These are phyloP conservation scores for Phytophthora gonapodyides DNA, from an alignment of 352 stramenopile species.

Conservation along the genomic window DNA sequence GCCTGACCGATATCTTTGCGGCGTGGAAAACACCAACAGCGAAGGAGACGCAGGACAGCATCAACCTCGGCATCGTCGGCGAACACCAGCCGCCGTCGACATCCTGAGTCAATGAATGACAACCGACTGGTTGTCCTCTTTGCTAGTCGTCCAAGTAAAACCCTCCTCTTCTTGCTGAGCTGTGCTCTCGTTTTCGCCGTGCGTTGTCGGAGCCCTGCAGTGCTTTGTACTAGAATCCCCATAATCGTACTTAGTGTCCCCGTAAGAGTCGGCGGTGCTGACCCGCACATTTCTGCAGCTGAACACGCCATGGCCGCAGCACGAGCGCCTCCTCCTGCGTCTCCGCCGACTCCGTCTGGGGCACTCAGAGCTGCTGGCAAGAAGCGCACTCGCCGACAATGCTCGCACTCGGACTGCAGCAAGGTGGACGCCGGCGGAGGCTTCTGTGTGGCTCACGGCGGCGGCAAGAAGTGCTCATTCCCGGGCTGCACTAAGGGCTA, in stretches of 20 bases:
- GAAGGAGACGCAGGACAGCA: constrained; percentile 48
- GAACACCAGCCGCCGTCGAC: constrained; percentile 4
- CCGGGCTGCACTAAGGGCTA: constrained; percentile 76
- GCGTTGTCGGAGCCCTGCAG: not conserved
- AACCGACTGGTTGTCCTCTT: not conserved
- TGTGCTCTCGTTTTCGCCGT: not conserved
- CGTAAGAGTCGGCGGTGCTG: constrained; percentile 11
- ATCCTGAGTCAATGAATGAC: not conserved
- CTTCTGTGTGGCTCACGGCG: constrained; percentile 84
- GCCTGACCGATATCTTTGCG: constrained; percentile 7
- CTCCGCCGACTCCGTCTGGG: not conserved
- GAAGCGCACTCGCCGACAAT: constrained; percentile 58
- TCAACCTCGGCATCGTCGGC: constrained; percentile 44
- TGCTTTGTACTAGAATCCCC: not conserved
- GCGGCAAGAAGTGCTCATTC: constrained; percentile 81
- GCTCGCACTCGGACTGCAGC: constrained; percentile 50
- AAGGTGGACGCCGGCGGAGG: constrained; percentile 83
- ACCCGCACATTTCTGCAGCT: constrained; percentile 15
- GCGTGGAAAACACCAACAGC: constrained; percentile 16
- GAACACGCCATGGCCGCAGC: constrained; percentile 1
- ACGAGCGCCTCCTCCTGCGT: constrained; percentile 15
- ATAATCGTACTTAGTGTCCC: constrained; percentile 32
- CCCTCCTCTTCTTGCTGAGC: constrained; percentile 5
- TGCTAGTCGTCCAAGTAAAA: constrained; percentile 8
- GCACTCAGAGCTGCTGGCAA: constrained; percentile 11